Conservation (phyloP, 306 rosid species). For the Chamaecrista fasciculata region DNA sequence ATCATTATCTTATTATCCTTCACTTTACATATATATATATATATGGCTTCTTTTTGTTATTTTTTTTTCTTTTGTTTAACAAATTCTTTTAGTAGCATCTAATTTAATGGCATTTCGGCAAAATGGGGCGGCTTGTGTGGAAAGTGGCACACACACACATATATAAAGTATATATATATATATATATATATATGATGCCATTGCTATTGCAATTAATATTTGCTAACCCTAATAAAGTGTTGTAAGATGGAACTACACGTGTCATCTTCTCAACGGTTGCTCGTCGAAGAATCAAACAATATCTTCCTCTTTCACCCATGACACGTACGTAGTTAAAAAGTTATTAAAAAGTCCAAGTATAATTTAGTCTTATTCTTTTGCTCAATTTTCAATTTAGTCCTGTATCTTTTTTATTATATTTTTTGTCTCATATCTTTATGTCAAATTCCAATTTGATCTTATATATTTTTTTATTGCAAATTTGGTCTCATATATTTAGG, state of each 20-base stretch:
- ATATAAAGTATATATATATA: too few relatives aligned
- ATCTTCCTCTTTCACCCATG: not conserved
- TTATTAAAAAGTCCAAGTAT: too few relatives aligned
- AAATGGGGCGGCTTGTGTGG: slow-evolving; percentile 42
- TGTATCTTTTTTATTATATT: too few relatives aligned
- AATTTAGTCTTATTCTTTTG: too few relatives aligned
- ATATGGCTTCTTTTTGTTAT: slow-evolving; percentile 16
- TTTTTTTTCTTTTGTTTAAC: not conserved
- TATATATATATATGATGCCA: slow-evolving; percentile 5
- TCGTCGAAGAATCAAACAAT: not conserved
- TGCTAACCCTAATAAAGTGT: not conserved
- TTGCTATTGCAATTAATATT: slow-evolving; percentile 5
- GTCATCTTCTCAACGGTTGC: slow-evolving; percentile 20
- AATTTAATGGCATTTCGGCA: not conserved
- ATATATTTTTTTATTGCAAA: too few relatives aligned
- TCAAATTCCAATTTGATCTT: too few relatives aligned
- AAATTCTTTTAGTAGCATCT: not conserved
- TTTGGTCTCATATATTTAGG: too few relatives aligned
- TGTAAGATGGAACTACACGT: slow-evolving; percentile 30
- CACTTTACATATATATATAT: too few relatives aligned
- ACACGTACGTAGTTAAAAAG: slow-evolving; percentile 29
- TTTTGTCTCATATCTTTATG: too few relatives aligned
- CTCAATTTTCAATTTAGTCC: too few relatives aligned
- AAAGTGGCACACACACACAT: too few relatives aligned
- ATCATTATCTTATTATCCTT: not conserved